These are phyloP conservation scores for Moricandia arvensis DNA, from an alignment of 345 rosid species.

Conservation along the genomic window DNA sequence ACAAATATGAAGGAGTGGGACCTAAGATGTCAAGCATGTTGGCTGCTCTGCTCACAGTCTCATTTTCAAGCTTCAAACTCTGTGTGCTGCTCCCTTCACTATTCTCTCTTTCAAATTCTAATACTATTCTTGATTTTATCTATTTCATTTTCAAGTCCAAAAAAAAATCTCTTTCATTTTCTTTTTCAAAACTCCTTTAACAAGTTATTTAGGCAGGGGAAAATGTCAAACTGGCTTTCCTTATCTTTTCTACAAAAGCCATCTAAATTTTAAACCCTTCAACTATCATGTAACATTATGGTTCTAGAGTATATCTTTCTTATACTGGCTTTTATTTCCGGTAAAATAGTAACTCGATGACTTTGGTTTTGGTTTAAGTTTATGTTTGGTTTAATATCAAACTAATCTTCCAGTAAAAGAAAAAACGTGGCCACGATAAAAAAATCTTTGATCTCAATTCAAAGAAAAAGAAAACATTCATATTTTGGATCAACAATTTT, in stretches of 20 bases:
- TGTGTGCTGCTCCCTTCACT: conserved; percentile 32
- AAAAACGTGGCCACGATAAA: not conserved
- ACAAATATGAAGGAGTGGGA: conserved; percentile 14
- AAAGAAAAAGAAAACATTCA: too few species aligned
- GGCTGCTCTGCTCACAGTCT: conserved; percentile 7
- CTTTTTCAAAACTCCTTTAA: not conserved
- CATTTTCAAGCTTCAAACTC: conserved; percentile 29
- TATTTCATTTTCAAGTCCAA: too few species aligned
- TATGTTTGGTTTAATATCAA: too few species aligned
- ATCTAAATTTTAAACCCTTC: not conserved
- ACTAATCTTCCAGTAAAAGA: too few species aligned
- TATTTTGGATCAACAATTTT: not conserved
- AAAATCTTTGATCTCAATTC: conserved; percentile 13
- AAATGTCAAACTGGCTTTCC: conserved; percentile 1
- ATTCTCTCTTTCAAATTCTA: not conserved
- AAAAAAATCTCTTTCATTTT: too few species aligned
- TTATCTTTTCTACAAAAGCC: not conserved
- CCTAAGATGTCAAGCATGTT: conserved; percentile 20
- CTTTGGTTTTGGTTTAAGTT: too few species aligned
- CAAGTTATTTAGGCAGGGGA: not conserved
- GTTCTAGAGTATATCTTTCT: too few species aligned
- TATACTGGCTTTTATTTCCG: too few species aligned
- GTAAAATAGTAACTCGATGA: too few species aligned
- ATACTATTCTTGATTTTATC: conserved; percentile 5
- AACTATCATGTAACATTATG: not conserved